phyloP scores from a whole-genome alignment of 2,329 filamentous ascomycete species.

The Thermothelomyces thermophilus region DNA sequence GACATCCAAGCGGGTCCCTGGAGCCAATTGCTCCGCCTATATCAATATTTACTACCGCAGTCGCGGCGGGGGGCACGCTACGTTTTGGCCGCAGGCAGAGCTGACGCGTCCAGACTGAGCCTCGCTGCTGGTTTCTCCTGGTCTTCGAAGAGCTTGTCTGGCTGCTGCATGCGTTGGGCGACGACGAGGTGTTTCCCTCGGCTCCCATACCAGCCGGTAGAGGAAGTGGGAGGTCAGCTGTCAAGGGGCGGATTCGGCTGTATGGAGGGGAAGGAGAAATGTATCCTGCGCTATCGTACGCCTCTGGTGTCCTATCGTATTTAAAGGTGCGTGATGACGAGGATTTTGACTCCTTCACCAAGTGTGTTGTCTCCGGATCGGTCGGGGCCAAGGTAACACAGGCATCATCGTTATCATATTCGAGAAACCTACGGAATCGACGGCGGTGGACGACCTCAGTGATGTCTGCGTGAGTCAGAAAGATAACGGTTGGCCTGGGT shows the following conservation, averaged over 20 bases:
- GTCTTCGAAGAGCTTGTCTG: not conserved
- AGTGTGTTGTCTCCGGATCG: not conserved
- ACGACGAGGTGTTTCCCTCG: not conserved
- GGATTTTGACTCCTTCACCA: not conserved
- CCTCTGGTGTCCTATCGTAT: not conserved
- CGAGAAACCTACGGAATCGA: slow-evolving; percentile 27
- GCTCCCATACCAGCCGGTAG: not conserved
- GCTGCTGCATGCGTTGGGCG: not conserved
- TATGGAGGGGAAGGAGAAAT: not conserved
- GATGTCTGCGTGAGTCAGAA: slow-evolving; percentile 37
- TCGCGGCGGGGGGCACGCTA: not conserved
- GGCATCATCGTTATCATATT: slow-evolving; percentile 21
- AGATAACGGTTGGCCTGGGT: slow-evolving; percentile 34
- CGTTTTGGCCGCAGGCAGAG: slow-evolving; percentile 8
- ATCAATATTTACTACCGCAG: not conserved
- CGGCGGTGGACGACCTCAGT: slow-evolving; percentile 33
- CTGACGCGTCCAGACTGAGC: not conserved
- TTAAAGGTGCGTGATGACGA: not conserved
- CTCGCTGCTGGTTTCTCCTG: not conserved
- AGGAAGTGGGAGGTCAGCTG: not conserved
- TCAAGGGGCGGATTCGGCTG: not conserved
- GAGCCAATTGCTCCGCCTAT: not conserved
- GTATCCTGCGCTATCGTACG: not conserved
- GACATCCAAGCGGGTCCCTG: not conserved
- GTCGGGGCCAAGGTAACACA: not conserved